These are phyloP conservation scores for Fragaria iinumae DNA, from an alignment of 306 rosid genomes.

Conservation along the genomic window DNA sequence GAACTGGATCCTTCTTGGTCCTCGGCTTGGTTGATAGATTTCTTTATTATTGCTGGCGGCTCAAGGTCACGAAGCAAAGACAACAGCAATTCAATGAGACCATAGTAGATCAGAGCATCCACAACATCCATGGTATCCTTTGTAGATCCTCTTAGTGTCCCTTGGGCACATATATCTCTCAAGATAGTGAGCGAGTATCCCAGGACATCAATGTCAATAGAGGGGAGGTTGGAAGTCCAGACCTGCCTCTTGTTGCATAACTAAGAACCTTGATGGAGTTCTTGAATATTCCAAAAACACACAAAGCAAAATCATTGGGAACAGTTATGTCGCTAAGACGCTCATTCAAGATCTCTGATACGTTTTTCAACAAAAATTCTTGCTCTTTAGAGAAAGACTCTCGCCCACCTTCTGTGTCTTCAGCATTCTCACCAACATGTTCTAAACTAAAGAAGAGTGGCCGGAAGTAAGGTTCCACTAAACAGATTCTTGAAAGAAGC, in stretches of 20 bases:
- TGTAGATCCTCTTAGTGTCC: conserved; percentile 24
- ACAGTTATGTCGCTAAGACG: conserved; percentile 37
- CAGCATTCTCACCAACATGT: conserved; percentile 25
- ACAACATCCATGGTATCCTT: conserved; percentile 41
- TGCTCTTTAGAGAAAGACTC: conserved; percentile 46
- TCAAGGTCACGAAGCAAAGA: conserved; percentile 62
- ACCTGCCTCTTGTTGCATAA: conserved; percentile 31
- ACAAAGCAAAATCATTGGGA: conserved; percentile 40
- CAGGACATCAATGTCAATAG: conserved; percentile 43
- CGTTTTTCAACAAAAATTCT: conserved; percentile 46
- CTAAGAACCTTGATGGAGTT: conserved; percentile 35
- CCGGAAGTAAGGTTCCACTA: conserved; percentile 52
- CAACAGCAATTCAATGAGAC: conserved; percentile 52
- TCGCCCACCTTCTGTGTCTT: conserved; percentile 17
- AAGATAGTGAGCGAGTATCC: conserved; percentile 70
- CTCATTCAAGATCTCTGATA: conserved; percentile 56
- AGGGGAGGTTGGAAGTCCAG: conserved; percentile 75
- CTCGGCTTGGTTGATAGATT: conserved; percentile 45
- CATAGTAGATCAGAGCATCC: conserved; percentile 46
- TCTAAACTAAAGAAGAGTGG: conserved; percentile 39
- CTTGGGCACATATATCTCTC: conserved; percentile 68
- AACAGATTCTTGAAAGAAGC: conserved; percentile 65
- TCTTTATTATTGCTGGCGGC: conserved; percentile 34
- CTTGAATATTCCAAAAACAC: conserved; percentile 59
- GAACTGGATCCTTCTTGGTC: conserved; percentile 29